A percentile compares a stretch with the other conserved stretches of the same genome.
phyloP scores from a whole-genome alignment of 768 basidiomycete species.

The Trametes meyenii region DNA sequence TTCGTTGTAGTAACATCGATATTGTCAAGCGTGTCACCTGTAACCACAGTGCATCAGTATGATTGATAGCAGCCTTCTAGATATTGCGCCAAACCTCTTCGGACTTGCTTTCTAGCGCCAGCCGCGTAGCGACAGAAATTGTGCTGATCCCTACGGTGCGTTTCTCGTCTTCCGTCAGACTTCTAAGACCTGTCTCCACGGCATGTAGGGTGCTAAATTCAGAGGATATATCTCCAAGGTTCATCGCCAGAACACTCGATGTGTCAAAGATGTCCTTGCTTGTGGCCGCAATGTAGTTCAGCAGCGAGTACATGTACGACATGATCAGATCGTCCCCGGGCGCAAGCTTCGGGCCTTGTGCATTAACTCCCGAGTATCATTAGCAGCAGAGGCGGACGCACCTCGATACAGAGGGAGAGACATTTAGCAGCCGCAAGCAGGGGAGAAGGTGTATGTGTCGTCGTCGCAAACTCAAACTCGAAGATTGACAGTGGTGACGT shows the following conservation, averaged over 20 bases:
- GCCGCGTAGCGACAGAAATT: constrained; percentile 85
- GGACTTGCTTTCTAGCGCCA: constrained; percentile 83
- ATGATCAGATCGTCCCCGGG: constrained; percentile 88
- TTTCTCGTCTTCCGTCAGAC: constrained; percentile 82
- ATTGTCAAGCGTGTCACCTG: constrained; percentile 86
- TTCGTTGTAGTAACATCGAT: constrained; percentile 89
- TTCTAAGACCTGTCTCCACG: constrained; percentile 63
- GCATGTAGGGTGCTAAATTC: constrained; percentile 58
- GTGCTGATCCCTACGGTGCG: constrained; percentile 86
- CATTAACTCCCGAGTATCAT: background rate
- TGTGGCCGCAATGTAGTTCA: constrained; percentile 88
- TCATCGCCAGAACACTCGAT: constrained; percentile 43
- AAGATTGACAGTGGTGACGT: constrained; percentile 88
- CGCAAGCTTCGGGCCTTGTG: constrained; percentile 55
- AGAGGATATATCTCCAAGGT: constrained; percentile 34
- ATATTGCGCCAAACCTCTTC: constrained; percentile 64
- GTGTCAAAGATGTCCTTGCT: constrained; percentile 73
- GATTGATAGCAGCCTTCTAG: too few species aligned
- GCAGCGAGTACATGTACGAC: constrained; percentile 95
- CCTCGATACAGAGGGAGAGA: constrained; percentile 86
- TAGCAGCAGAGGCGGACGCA: constrained; percentile 34
- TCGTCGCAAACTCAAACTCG: constrained; percentile 79
- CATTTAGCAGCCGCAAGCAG: constrained; percentile 88
- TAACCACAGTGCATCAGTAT: background rate
- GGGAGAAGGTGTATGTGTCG: constrained; percentile 74